phyloP scores from a whole-genome alignment of 1,139 yeast genomes.

The Sugiyamaella japonica region DNA sequence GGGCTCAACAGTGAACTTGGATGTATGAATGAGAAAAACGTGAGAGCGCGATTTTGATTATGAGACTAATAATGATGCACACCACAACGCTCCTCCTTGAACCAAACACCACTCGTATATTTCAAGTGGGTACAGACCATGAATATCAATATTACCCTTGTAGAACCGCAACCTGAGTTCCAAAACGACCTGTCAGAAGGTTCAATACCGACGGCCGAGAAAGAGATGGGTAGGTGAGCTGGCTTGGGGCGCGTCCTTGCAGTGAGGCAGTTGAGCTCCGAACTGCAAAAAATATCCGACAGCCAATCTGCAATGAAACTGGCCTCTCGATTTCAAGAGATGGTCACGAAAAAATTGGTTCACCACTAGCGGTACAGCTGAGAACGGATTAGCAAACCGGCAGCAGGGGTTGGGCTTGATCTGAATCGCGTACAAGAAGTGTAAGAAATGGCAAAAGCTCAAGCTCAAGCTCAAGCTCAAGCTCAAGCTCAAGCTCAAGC shows the following conservation, averaged over 20 bases:
- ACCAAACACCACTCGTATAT: neutral
- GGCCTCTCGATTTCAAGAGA: too few species aligned
- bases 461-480: too few species aligned
- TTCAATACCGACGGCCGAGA: neutral
- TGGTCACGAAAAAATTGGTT: too few species aligned
- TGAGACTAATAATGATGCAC: neutral
- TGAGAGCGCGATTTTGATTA: neutral
- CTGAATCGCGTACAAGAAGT: neutral
- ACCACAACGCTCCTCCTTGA: neutral
- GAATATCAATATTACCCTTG: neutral
- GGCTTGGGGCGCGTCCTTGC: neutral
- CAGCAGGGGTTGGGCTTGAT: neutral
- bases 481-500: too few species aligned
- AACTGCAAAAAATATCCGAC: neutral
- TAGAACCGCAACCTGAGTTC: neutral
- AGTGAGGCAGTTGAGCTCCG: neutral
- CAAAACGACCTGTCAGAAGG: neutral
- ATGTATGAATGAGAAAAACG: neutral
- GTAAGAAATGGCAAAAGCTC: neutral
- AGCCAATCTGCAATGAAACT: too few species aligned
- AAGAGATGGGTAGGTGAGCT: neutral
- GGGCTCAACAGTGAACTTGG: neutral
- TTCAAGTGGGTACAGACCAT: neutral
- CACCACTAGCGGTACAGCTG: too few species aligned
- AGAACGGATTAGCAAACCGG: too few species aligned